Base-by-base conservation (phyloP, 371 early-diverging fungal species). In the Saksenaea oblongispora region DNA sequence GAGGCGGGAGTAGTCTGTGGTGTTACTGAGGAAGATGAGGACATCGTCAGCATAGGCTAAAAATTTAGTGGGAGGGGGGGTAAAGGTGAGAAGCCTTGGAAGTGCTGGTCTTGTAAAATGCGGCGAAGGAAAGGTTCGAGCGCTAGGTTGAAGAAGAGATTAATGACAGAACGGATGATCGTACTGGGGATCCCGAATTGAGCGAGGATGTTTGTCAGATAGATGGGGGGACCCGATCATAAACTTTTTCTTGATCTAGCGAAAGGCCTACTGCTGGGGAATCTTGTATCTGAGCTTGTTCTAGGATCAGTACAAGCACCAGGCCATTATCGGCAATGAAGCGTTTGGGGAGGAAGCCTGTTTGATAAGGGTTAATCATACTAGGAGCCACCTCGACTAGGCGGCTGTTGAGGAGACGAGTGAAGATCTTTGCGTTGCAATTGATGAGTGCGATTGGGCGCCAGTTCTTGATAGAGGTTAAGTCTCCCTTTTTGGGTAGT, bases 171-270 rank as follows among this genome's bases (percentile, higher is more conserved):
- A n/a, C n/a, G n/a, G n/a, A n/a, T n/a, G n/a, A n/a, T n/a, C n/a
- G n/a, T n/a, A n/a, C n/a, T n/a, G n/a, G n/a, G n/a, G n/a, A n/a
- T n/a, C n/a, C n/a, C n/a, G n/a, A n/a, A n/a, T n/a, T n/a, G n/a
- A n/a, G n/a, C n/a, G n/a, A n/a, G n/a, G n/a, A n/a, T n/a, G n/a
- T n/a, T n/a, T n/a, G n/a, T n/a, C 4, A 73, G 36, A 26, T 73
- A 73, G n/a, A 37, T 26, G 2, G 74, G 64, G 54, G 70, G 69
- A 74, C 58, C 0, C 69, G 51, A 27, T 68, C 66, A 34, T 72
- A 66, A 5, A 69, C 66, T 18, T 64, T 64, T 27, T 66, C 60
- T 28, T 63, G 64, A 15, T 70, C 63, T 0, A 65, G 47, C 1
- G 62, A 44, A 1, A 67, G 9, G 0, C 63, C 56, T 1, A 59